These are phyloP conservation scores for Tuber brumale DNA, from an alignment of 495 filamentous ascomycete genomes.

Conservation along the genomic window DNA sequence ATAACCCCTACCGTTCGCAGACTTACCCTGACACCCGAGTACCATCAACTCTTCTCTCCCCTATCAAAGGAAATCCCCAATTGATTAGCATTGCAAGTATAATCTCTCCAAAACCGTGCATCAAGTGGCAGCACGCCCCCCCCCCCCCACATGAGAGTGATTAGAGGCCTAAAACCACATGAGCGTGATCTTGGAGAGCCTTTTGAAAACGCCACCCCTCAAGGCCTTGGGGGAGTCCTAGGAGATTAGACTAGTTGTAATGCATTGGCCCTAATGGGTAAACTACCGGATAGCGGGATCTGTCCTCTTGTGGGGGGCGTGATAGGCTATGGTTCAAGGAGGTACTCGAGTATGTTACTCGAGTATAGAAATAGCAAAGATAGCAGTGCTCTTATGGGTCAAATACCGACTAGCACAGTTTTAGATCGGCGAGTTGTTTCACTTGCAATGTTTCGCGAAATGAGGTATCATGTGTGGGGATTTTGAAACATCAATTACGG, in stretches of 20 bases:
- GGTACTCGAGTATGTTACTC: neutral
- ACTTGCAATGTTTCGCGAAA: neutral
- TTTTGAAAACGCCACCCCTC: neutral
- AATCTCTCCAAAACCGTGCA: neutral
- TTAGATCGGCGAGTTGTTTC: neutral
- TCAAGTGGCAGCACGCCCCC: neutral
- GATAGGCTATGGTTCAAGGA: neutral
- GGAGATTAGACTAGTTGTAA: neutral
- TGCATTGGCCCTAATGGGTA: no score
- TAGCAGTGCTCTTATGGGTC: neutral
- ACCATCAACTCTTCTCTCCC: neutral
- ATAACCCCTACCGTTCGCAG: no score
- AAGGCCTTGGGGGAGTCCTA: neutral
- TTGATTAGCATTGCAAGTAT: neutral
- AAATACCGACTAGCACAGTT: neutral
- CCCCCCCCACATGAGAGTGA: neutral
- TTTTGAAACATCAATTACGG: neutral
- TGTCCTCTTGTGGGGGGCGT: neutral
- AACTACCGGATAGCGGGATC: no score
- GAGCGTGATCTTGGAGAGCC: neutral
- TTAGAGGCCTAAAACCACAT: neutral
- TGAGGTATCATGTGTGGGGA: neutral
- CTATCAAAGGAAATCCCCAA: neutral
- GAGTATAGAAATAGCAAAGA: neutral
- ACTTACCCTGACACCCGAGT: no score